A percentile compares a stretch with the other conserved stretches of the same genome.
phyloP scores from a whole-genome alignment of 768 basidiomycete species.

The Hydnomerulius pinastri region DNA sequence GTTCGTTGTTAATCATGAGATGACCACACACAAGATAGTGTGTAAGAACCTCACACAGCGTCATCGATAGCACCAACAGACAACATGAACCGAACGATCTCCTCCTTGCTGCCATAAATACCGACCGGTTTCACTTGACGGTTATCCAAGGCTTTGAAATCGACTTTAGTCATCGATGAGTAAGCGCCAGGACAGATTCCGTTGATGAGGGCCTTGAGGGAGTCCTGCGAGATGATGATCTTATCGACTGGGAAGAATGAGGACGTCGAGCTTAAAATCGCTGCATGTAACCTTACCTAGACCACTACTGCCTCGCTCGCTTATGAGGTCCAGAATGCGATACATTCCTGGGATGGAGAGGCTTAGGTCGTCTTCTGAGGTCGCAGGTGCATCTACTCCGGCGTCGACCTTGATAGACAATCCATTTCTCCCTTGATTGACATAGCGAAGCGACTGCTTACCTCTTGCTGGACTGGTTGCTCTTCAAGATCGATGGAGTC shows the following conservation, averaged over 20 bases:
- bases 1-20: not conserved
- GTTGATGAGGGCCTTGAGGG: conserved; percentile 50
- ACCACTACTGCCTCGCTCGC: conserved; percentile 50
- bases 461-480: conserved; percentile 15
- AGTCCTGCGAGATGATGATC: conserved; percentile 58
- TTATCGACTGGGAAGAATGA: conserved; percentile 48
- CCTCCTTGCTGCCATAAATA: conserved; percentile 55
- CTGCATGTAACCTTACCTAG: conserved; percentile 40
- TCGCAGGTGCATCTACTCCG: conserved; percentile 10
- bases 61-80: conserved; percentile 40
- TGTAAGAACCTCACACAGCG: conserved; percentile 36
- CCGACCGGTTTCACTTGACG: conserved; percentile 50
- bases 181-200: conserved; percentile 52
- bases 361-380: conserved; percentile 22
- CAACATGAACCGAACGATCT: conserved; percentile 50
- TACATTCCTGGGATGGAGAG: conserved; percentile 46
- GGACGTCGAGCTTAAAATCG: not conserved
- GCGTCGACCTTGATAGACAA: conserved; percentile 15
- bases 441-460: not conserved
- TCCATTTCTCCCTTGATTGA: not conserved
- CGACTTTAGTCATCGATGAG: conserved; percentile 54
- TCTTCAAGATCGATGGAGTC: conserved; percentile 19
- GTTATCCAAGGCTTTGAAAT: conserved; percentile 55
- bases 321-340: conserved; percentile 55
- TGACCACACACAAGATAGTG: not conserved